Evolutionary conservation across 192 early-diverging fungal genomes (phyloP), one percentile per base, ranked within the genome.

Genomic region (Helicostylum pulchrum): DNA sequence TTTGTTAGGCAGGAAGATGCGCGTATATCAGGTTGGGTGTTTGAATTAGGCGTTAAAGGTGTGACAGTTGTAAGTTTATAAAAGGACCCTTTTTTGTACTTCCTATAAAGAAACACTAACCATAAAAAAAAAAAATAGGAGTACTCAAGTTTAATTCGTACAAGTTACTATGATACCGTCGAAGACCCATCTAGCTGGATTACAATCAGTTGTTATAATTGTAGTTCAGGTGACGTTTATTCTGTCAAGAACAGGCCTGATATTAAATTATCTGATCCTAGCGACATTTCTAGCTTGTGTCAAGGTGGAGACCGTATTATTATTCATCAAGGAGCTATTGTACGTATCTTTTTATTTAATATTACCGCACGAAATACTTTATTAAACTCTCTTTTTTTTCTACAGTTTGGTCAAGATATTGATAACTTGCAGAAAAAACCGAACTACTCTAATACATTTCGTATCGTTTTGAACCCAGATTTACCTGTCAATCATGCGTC

Each of bases 41-140:
- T 69, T 26, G 67, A 53, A 36, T 11, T 55, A 7, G 67, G 67
- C 2, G 36, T 57, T 42, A 50, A 59, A 53, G 67, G 61, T 8
- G 54, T 69, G 12, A 36, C 31, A 3, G 49, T 52, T 36, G 67
- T 69, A 62, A 62, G 61, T 55, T 39, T 15, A 10, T 12, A 47
- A 15, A 23, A 21, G 3, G 3, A 23, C 50, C n/a, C 12, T n/a
- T 9, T 14, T 26, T 31, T 53, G 0, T 53, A 10, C 5, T 31
- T 53, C 51, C 5, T 11, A 30, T n/a, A 30, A 39, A 39, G 36
- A 39, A n/a, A 3, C 26, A n/a, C 31, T n/a, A n/a, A n/a, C n/a
- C n/a, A n/a, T n/a, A 21, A 54, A 14, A 34, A 54, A 54, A 46
- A 31, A 17, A 26, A 14, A 20, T 61, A 61, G 59, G 46, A 61